These are phyloP conservation scores for Komagataella pseudopastoris DNA, from an alignment of 805 yeast genomes.

Conservation along the genomic window DNA sequence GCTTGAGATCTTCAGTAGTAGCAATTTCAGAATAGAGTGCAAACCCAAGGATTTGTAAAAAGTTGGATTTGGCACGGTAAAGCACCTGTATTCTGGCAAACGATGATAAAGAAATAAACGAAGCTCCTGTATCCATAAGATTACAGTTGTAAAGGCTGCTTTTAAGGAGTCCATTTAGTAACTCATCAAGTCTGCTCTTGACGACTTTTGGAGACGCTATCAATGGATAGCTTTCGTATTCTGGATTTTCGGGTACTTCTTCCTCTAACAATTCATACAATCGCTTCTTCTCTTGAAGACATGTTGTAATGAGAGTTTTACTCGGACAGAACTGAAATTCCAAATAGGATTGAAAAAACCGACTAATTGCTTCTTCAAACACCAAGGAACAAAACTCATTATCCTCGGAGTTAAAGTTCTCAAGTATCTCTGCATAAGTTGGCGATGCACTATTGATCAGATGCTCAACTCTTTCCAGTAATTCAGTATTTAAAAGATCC, in stretches of 20 bases:
- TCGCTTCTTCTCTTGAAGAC: neutral
- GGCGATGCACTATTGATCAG: constrained; percentile 2
- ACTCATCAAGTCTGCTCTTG: neutral
- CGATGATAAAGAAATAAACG: neutral
- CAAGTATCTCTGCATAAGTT: constrained; percentile 8
- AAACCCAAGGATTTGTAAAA: neutral
- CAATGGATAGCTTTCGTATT: neutral
- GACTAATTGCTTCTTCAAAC: constrained; percentile 7
- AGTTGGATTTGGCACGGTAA: neutral
- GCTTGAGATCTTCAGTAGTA: neutral
- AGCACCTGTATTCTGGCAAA: neutral
- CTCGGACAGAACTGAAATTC: neutral
- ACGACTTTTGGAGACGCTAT: neutral
- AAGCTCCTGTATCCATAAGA: neutral
- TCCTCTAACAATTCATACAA: neutral
- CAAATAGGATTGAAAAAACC: neutral
- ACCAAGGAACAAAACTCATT: constrained; percentile 16
- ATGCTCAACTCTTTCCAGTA: constrained; percentile 12
- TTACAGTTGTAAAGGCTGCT: neutral
- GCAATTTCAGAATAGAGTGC: neutral
- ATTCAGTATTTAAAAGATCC: constrained; percentile 14
- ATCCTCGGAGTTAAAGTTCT: constrained; percentile 17
- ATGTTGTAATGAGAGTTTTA: neutral
- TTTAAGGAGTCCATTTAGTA: neutral
- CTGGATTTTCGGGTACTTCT: neutral